Percentiles rank a stretch among this genome's conserved stretches.
These are phyloP conservation scores for Psophocarpus tetragonolobus DNA, from an alignment of 306 rosid genomes.

Conservation along the genomic window DNA sequence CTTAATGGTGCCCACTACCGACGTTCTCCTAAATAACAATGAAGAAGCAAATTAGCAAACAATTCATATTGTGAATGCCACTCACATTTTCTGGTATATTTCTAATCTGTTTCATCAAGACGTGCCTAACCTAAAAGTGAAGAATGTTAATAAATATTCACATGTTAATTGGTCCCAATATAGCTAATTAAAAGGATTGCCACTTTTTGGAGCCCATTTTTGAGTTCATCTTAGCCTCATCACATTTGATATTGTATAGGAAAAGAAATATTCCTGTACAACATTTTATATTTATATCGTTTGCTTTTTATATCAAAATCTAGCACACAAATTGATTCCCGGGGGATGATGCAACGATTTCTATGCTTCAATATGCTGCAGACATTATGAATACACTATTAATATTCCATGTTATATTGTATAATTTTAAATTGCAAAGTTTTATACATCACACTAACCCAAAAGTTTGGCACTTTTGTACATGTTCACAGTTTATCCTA, in stretches of 20 bases:
- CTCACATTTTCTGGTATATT: constrained; percentile 27
- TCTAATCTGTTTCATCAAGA: constrained; percentile 20
- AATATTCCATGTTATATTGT: neutral
- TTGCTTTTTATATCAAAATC: neutral
- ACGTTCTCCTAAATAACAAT: neutral
- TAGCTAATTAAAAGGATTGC: neutral
- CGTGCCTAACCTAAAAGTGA: neutral
- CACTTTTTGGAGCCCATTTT: neutral
- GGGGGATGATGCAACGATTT: neutral
- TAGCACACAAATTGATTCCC: neutral
- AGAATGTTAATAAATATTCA: constrained; percentile 23
- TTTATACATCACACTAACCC: neutral
- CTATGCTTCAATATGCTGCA: neutral
- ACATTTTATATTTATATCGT: neutral
- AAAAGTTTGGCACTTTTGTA: neutral
- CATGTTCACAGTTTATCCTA: neutral
- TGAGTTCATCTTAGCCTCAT: neutral
- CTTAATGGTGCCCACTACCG: neutral
- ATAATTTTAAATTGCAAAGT: neutral
- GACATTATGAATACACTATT: neutral
- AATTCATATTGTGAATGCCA: neutral
- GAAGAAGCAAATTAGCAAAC: neutral
- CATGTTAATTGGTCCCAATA: constrained; percentile 31
- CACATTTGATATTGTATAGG: constrained; percentile 9
- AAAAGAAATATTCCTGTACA: neutral